phyloP scores from a whole-genome alignment of 164 flowering plant genomes.

The Chimonanthus salicifolius region DNA sequence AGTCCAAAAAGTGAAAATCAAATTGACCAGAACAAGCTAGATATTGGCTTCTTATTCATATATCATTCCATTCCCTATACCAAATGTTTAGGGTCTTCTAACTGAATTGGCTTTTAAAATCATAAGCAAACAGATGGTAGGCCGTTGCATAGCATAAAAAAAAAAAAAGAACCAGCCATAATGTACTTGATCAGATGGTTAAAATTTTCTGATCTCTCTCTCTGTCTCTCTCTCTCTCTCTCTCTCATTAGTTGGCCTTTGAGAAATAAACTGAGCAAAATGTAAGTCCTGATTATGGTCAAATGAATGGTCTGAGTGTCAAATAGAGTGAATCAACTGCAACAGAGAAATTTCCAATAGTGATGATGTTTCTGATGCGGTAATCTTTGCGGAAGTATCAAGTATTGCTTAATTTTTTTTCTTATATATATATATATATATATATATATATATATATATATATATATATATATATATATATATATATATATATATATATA shows the following conservation, averaged over 20 bases:
- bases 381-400: neutral
- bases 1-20: too few relatives aligned
- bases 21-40: neutral
- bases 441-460: too few relatives aligned
- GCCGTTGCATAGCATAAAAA: neutral
- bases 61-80: too few relatives aligned
- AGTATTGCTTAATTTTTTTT: neutral
- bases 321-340: neutral
- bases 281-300: neutral
- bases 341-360: neutral
- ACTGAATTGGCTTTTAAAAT: neutral
- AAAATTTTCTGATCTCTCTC: too few relatives aligned
- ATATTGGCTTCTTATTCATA: too few relatives aligned
- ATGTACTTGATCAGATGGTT: neutral
- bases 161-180: neutral
- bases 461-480: too few relatives aligned
- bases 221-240: neutral
- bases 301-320: neutral
- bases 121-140: neutral
- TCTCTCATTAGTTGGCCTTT: neutral
- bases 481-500: too few relatives aligned
- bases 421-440: too few relatives aligned
- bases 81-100: neutral
- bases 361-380: neutral
- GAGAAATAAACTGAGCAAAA: neutral